Percentiles rank a stretch among this genome's conserved stretches.
phyloP scores from a whole-genome alignment of 305 asterid genomes.

The Coffea humblotiana region DNA sequence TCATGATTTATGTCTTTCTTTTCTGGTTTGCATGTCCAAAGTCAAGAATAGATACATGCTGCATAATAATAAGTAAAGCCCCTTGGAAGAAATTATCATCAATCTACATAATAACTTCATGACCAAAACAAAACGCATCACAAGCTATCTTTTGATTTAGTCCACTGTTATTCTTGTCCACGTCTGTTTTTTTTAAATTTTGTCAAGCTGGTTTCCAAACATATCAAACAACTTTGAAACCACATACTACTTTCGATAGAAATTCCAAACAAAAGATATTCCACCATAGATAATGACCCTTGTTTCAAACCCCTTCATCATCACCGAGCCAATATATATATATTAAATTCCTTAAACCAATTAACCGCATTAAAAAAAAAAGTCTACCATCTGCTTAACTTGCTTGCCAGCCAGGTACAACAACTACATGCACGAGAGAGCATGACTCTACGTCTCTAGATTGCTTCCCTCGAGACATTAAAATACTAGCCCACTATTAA shows the following conservation, averaged over 20 bases:
- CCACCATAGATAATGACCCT: background rate
- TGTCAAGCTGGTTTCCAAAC: background rate
- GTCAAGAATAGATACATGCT: background rate
- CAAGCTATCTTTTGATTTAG: background rate
- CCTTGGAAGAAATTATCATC: too few relatives aligned
- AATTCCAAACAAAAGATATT: background rate
- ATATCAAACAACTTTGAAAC: background rate
- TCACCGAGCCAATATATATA: conserved; percentile 1
- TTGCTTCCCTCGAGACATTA: conserved; percentile 22
- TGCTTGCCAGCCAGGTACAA: conserved; percentile 58
- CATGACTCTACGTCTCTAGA: conserved; percentile 38
- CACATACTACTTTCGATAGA: too few relatives aligned
- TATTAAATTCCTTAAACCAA: background rate
- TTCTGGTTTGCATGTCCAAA: background rate
- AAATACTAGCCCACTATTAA: conserved; percentile 1
- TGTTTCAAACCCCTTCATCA: conserved; percentile 3
- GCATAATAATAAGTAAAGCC: background rate
- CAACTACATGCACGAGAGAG: conserved; percentile 41
- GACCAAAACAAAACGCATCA: too few relatives aligned
- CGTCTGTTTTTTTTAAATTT: background rate
- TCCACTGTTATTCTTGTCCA: background rate
- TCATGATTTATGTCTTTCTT: background rate
- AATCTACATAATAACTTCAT: too few relatives aligned
- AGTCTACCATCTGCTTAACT: conserved; percentile 28
- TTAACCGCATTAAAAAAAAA: background rate